phyloP scores from a whole-genome alignment of 2,329 filamentous ascomycete species.

The Neofusicoccum cordaticola region DNA sequence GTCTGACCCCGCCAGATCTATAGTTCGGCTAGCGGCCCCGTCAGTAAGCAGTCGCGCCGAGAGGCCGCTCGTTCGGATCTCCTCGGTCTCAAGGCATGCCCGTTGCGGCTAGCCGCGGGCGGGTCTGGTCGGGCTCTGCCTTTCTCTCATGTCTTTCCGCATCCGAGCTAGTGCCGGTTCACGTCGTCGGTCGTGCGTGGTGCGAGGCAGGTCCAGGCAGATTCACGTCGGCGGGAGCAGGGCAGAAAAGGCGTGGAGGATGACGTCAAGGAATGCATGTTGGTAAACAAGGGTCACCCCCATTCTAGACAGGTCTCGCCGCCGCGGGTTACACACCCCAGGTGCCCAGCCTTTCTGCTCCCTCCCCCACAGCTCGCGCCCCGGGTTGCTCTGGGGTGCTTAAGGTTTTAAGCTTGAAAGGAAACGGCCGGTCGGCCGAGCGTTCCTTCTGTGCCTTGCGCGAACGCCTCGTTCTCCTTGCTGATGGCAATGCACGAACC shows the following conservation, averaged over 20 bases:
- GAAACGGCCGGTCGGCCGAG: background rate
- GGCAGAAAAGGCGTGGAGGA: background rate
- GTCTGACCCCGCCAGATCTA: background rate
- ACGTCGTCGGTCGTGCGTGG: no score
- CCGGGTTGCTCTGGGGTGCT: background rate
- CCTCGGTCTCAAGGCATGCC: background rate
- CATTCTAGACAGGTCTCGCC: background rate
- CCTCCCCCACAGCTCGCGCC: background rate
- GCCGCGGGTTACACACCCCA: no score
- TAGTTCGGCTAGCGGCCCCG: no score
- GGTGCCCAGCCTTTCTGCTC: background rate
- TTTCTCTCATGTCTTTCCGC: background rate
- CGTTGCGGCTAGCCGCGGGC: background rate
- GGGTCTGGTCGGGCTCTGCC: background rate
- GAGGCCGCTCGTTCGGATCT: no score
- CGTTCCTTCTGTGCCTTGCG: background rate
- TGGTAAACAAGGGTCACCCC: background rate
- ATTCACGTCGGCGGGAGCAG: background rate
- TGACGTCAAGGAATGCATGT: background rate
- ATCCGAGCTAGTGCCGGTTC: background rate
- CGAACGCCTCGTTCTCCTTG: background rate
- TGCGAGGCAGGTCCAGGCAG: no score
- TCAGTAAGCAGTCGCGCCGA: no score
- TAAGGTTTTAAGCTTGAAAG: slow-evolving; percentile 9
- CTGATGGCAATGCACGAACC: background rate